Evolutionary conservation across 139 green algal species (phyloP).

Genomic region (Tetratostichococcus sp.): DNA sequence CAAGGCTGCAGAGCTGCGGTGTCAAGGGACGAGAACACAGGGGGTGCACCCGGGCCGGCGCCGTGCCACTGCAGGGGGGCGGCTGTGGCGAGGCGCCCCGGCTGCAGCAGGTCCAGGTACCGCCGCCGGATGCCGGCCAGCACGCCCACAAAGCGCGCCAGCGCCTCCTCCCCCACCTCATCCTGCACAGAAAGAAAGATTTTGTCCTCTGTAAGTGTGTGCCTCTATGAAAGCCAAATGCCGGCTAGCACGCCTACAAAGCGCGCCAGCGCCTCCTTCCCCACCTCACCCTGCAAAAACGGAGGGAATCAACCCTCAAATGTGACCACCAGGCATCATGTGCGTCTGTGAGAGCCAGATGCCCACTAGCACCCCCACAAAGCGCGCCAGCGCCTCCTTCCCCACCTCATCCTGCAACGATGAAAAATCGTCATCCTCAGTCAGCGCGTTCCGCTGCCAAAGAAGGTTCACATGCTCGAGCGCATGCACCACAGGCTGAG

Average conservation of each 20-base stretch:
- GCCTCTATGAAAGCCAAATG: too few species aligned
- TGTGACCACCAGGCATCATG: too few species aligned
- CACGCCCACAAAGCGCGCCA: slow-evolving; percentile 32
- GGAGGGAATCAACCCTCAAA: background rate
- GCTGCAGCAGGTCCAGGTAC: slow-evolving; percentile 42
- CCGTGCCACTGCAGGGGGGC: slow-evolving; percentile 42
- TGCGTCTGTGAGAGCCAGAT: too few species aligned
- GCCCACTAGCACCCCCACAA: slow-evolving; percentile 27
- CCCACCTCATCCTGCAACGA: slow-evolving; percentile 18
- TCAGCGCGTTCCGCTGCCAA: too few species aligned
- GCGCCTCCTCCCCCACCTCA: slow-evolving; percentile 19
- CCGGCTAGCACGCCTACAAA: slow-evolving; percentile 35
- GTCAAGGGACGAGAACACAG: too few species aligned
- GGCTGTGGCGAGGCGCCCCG: slow-evolving; percentile 32
- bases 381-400: slow-evolving; percentile 27
- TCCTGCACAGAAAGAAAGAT: slow-evolving; percentile 3
- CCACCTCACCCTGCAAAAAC: slow-evolving; percentile 14
- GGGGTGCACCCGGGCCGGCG: slow-evolving; percentile 1
- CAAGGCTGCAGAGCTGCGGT: too few species aligned
- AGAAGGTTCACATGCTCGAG: too few species aligned
- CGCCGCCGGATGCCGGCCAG: slow-evolving; percentile 21
- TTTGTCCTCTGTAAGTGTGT: background rate
- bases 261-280: slow-evolving; percentile 18
- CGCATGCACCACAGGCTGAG: too few species aligned
- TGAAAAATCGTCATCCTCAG: background rate